phyloP scores from a whole-genome alignment of 352 stramenopile species.

The Pythium phragmitis region DNA sequence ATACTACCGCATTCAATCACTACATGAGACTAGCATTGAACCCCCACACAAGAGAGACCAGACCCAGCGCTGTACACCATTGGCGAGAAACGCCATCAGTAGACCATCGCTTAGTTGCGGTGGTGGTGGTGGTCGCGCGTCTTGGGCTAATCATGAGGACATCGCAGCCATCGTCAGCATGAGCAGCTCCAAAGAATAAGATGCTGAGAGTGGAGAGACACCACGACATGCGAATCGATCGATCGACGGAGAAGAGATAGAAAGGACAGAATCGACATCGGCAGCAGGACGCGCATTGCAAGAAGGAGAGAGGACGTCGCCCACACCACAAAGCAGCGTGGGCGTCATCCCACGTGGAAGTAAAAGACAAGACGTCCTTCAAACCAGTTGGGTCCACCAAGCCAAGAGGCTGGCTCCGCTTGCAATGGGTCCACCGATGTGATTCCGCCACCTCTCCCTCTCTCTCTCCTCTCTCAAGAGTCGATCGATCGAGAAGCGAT shows the following conservation, averaged over 20 bases:
- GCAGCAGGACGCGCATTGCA: conserved; percentile 19
- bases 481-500: neutral
- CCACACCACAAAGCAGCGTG: neutral
- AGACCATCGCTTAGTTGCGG: conserved; percentile 57
- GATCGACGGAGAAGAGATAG: neutral
- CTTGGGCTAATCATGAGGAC: conserved; percentile 48
- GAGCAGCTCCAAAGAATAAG: conserved; percentile 24
- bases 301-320: conserved; percentile 11
- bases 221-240: neutral
- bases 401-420: conserved; percentile 19
- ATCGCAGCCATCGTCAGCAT: conserved; percentile 42
- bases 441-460: conserved; percentile 21
- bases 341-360: neutral
- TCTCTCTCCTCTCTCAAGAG: neutral
- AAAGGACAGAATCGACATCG: conserved; percentile 1
- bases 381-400: neutral
- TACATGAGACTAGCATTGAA: neutral
- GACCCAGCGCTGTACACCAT: neutral
- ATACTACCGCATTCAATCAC: neutral
- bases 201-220: conserved; percentile 9
- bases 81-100: neutral
- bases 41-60: neutral
- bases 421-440: conserved; percentile 69
- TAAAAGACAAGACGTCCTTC: neutral
- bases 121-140: conserved; percentile 74